phyloP scores from a whole-genome alignment of 2,329 filamentous ascomycete genomes.

The Cladophialophora carrionii region DNA sequence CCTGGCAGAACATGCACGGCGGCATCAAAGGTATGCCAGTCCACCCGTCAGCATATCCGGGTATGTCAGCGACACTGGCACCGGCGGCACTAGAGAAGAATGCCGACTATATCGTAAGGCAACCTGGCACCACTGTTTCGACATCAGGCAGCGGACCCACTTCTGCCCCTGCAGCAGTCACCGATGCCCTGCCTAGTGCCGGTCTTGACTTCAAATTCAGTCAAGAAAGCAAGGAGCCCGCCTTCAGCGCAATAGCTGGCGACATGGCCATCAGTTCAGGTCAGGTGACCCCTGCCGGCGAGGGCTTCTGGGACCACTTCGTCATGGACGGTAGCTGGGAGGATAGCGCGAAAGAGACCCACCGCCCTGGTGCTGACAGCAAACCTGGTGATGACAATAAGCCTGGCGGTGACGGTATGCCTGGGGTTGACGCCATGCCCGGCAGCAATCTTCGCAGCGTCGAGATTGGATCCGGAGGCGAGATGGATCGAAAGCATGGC shows the following conservation, averaged over 20 bases:
- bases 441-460: neutral
- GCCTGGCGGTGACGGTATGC: neutral
- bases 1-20: conserved; percentile 48
- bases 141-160: conserved; percentile 3
- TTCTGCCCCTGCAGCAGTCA: conserved; percentile 7
- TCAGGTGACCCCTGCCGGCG: conserved; percentile 32
- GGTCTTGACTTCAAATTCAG: conserved; percentile 34
- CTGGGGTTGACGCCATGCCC: neutral
- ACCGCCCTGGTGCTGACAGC: neutral
- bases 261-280: conserved; percentile 22
- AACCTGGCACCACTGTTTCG: neutral
- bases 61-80: conserved; percentile 49
- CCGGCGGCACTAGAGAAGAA: conserved; percentile 44
- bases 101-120: neutral
- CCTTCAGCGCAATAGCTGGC: conserved; percentile 8
- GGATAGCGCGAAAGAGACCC: conserved; percentile 8
- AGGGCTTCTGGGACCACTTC: conserved; percentile 39
- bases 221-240: conserved; percentile 30
- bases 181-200: conserved; percentile 18
- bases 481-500: neutral
- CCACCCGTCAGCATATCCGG: conserved; percentile 41
- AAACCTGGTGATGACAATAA: conserved; percentile 1
- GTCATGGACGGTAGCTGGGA: conserved; percentile 38
- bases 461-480: neutral
- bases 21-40: conserved; percentile 38